Evolutionary conservation across 1,139 yeast genomes (phyloP).

Genomic region (Diutina pseudorugosa): DNA sequence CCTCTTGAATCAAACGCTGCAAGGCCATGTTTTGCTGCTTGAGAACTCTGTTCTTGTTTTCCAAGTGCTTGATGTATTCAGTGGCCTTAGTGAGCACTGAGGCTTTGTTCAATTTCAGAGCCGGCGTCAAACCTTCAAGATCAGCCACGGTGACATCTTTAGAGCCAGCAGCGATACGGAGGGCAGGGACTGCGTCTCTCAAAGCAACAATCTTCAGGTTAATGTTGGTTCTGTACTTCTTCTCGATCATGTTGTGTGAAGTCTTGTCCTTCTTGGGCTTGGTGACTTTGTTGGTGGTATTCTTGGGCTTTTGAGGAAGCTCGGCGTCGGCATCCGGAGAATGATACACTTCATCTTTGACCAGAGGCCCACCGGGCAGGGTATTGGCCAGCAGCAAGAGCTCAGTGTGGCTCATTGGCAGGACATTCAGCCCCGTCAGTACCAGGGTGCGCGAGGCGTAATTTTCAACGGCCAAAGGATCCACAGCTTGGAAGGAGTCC

Average conservation of each 20-base stretch:
- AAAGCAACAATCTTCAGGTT: slow-evolving; percentile 49
- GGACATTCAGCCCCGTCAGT: not conserved
- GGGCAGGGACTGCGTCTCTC: slow-evolving; percentile 64
- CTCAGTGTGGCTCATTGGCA: slow-evolving; percentile 1
- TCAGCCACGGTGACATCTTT: slow-evolving; percentile 32
- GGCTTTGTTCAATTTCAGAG: slow-evolving; percentile 78
- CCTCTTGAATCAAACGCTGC: slow-evolving; percentile 24
- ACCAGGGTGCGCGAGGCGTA: not conserved
- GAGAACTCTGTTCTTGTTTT: slow-evolving; percentile 48
- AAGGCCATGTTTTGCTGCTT: slow-evolving; percentile 42
- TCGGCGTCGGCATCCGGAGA: not conserved
- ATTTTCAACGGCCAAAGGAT: not conserved
- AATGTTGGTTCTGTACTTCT: slow-evolving; percentile 60
- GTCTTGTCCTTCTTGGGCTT: slow-evolving; percentile 1
- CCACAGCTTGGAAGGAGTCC: not conserved
- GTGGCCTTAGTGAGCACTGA: slow-evolving; percentile 81
- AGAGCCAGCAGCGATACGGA: slow-evolving; percentile 34
- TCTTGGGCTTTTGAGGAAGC: not conserved
- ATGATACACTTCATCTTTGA: not conserved
- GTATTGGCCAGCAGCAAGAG: slow-evolving; percentile 2
- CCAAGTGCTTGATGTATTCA: slow-evolving; percentile 79
- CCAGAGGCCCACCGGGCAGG: slow-evolving; percentile 1
- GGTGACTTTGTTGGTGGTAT: not conserved
- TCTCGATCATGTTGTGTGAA: slow-evolving; percentile 56
- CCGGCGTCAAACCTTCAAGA: slow-evolving; percentile 82